These are phyloP conservation scores for Colletotrichum liriopes DNA, from an alignment of 2,329 filamentous ascomycete genomes.

Conservation along the genomic window DNA sequence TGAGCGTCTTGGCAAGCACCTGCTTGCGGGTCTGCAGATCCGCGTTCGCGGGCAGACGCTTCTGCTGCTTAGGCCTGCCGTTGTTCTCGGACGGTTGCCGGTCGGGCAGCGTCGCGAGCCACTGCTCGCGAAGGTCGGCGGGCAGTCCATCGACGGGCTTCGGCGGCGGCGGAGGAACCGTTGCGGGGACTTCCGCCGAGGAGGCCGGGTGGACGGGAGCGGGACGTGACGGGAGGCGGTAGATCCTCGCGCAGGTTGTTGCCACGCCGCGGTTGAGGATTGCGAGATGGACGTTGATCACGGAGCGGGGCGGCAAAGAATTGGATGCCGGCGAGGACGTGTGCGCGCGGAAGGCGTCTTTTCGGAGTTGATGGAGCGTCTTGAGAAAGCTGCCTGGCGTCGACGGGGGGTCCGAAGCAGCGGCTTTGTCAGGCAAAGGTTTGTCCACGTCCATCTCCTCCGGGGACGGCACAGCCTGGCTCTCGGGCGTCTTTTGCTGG, in stretches of 20 bases:
- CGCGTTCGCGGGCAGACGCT: conserved; percentile 44
- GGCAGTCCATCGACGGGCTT: conserved; percentile 52
- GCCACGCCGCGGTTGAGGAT: conserved; percentile 81
- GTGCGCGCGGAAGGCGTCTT: conserved; percentile 51
- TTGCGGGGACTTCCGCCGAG: conserved; percentile 63
- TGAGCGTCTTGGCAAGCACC: conserved; percentile 64
- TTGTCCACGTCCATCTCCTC: conserved; percentile 42
- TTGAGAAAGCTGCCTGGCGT: conserved; percentile 29
- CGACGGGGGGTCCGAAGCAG: conserved; percentile 42
- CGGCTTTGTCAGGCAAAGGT: conserved; percentile 37
- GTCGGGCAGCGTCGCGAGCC: conserved; percentile 74
- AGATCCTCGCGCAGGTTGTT: conserved; percentile 83
- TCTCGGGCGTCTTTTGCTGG: conserved; percentile 47
- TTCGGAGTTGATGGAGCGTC: conserved; percentile 32
- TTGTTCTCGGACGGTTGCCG: conserved; percentile 38
- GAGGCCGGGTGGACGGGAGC: conserved; percentile 48
- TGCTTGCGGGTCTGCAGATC: conserved; percentile 58
- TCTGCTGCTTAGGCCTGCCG: conserved; percentile 46
- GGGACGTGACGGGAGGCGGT: conserved; percentile 78
- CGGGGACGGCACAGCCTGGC: neutral
- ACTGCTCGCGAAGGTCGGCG: conserved; percentile 73
- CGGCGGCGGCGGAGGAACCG: conserved; percentile 51
- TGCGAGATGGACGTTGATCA: conserved; percentile 77
- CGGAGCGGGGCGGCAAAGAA: conserved; percentile 53
- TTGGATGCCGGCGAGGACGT: conserved; percentile 45